Percentiles rank a stretch among this genome's conserved stretches.
These are phyloP conservation scores for Dimocarpus longan DNA, from an alignment of 345 rosid species.

Conservation along the genomic window DNA sequence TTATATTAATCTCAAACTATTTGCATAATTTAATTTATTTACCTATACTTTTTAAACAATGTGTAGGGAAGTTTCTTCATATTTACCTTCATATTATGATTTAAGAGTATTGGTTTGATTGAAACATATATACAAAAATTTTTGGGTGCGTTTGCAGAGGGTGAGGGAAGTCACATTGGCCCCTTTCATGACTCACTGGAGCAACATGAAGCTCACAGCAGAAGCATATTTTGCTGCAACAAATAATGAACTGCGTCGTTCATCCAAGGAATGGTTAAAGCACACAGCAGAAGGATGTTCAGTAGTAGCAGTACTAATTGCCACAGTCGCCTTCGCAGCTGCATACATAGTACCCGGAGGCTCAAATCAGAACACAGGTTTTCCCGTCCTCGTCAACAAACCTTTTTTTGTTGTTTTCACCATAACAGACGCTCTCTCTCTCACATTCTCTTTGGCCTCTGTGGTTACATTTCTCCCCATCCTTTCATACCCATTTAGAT, in stretches of 20 bases:
- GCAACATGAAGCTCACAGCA: constrained; percentile 12
- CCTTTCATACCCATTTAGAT: constrained; percentile 18
- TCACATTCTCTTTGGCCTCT: constrained; percentile 12
- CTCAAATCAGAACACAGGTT: neutral
- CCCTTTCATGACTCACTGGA: constrained; percentile 8
- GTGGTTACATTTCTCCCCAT: constrained; percentile 19
- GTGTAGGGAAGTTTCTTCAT: too few species aligned
- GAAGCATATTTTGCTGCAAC: neutral
- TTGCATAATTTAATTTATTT: too few species aligned
- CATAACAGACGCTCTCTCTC: constrained; percentile 7
- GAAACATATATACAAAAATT: neutral
- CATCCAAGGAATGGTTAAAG: neutral
- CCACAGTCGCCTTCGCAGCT: constrained; percentile 25
- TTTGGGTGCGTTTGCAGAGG: neutral
- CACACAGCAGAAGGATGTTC: constrained; percentile 25
- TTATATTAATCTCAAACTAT: too few species aligned
- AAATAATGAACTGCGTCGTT: constrained; percentile 8
- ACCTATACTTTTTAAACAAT: too few species aligned
- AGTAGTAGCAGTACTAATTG: constrained; percentile 19
- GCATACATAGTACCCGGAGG: constrained; percentile 16
- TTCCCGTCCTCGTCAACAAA: constrained; percentile 9
- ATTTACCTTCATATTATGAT: too few species aligned
- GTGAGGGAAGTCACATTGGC: constrained; percentile 2
- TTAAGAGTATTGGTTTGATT: too few species aligned
- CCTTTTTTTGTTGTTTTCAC: constrained; percentile 22